Evolutionary conservation across 495 filamentous ascomycete species (phyloP), one percentile per base, ranked within the genome.

Genomic region (Aspergillus affinis): DNA sequence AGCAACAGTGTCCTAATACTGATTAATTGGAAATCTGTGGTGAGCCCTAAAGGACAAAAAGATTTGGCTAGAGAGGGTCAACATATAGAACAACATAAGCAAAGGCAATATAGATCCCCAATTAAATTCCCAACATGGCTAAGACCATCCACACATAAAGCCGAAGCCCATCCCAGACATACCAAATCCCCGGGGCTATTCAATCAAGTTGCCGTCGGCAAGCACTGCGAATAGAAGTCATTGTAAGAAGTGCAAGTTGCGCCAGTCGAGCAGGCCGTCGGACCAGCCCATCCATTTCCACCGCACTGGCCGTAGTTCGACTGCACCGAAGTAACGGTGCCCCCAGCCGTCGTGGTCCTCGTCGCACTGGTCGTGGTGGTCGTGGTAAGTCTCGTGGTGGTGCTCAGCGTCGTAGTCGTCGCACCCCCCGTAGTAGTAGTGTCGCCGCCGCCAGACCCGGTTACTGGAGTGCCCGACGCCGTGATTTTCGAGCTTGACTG

Each of bases 141-240:
- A 32, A 32, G 7, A 32, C 30, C 7, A 8, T 32, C 30, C 30
- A 32, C 3, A 2, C 1, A 8, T 6, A 32, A 8, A 6, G 30
- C 30, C 36, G 15, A 15, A 15, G 13, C 13, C 1, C 15, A 5
- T 12, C 13, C 36, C 13, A 8, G 6, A 17, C 13, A 15, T 32
- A 41, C 12, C 9, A 10, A 41, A 4, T 17, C 36, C 9, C 4
- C 36, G n/a, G n/a, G n/a, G n/a, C n/a, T n/a, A 15, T 41, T 10
- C 9, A 41, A 41, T 41, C 47, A 49, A 49, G 47, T 12, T 10
- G 47, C 18, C 1, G 47, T 66, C 7, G 69, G 62, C 26, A 81
- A 45, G 64, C 81, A 84, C 67, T 83, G 81, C 8, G 75, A 81
- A 57, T 84, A 84, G 58, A 70, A 83, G 5, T 75, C 66, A 61